These are phyloP conservation scores for Pestalotiopsis fici DNA, from an alignment of 2,329 filamentous ascomycete species.

Conservation along the genomic window DNA sequence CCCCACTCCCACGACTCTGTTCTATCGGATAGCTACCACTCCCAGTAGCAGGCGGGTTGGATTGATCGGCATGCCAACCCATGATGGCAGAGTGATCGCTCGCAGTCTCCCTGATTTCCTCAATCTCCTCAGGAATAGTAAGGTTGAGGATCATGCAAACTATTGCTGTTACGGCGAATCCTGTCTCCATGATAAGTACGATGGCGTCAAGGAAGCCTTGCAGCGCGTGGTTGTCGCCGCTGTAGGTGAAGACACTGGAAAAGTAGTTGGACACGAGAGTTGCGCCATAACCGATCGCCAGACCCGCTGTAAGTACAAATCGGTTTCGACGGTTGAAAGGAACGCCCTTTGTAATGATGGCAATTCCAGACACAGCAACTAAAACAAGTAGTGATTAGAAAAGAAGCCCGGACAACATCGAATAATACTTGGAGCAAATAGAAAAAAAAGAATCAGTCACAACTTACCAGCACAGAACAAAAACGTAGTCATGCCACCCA, in stretches of 20 bases:
- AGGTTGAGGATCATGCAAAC: constrained; percentile 75
- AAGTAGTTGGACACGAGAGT: constrained; percentile 71
- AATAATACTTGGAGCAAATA: background rate
- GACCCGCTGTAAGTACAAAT: constrained; percentile 76
- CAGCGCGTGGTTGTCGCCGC: constrained; percentile 66
- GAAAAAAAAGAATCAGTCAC: background rate
- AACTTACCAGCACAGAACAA: constrained; percentile 61
- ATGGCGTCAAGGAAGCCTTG: constrained; percentile 77
- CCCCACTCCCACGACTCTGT: background rate
- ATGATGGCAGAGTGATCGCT: constrained; percentile 7
- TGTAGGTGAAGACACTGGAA: constrained; percentile 70
- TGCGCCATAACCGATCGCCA: constrained; percentile 73
- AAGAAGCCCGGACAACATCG: too few relatives aligned
- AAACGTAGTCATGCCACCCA: constrained; percentile 78
- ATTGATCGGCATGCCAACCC: background rate
- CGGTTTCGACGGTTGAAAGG: constrained; percentile 78
- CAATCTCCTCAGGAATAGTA: constrained; percentile 72
- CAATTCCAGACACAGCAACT: constrained; percentile 76
- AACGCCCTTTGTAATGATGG: constrained; percentile 70
- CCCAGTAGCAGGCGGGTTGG: background rate
- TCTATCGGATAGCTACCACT: background rate
- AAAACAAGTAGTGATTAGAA: background rate
- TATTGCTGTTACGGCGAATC: constrained; percentile 74
- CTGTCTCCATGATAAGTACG: constrained; percentile 71
- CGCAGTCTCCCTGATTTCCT: constrained; percentile 61